These are phyloP conservation scores for Rhizophora apiculata DNA, from an alignment of 345 rosid species.

Conservation along the genomic window DNA sequence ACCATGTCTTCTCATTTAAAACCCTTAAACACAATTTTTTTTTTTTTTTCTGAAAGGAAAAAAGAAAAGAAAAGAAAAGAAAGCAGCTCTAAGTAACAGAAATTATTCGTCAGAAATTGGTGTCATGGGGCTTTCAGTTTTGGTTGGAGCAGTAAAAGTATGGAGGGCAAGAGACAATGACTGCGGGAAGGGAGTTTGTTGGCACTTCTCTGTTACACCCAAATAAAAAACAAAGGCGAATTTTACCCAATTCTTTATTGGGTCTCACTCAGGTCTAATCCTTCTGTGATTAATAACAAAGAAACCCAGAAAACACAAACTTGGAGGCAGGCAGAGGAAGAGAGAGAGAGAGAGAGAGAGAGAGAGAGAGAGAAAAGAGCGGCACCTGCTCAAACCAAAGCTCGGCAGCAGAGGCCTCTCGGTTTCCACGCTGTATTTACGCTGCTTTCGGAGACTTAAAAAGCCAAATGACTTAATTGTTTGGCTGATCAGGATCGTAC, in stretches of 20 bases:
- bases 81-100: no score
- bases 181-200: conserved; percentile 44
- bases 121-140: conserved; percentile 50
- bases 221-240: background rate
- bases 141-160: conserved; percentile 39
- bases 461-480: no score
- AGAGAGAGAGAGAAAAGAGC: conserved; percentile 9
- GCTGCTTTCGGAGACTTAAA: background rate
- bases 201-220: conserved; percentile 34
- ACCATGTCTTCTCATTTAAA: conserved; percentile 43
- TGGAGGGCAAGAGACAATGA: conserved; percentile 51
- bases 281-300: no score
- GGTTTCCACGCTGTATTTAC: conserved; percentile 34
- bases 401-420: conserved; percentile 34
- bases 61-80: no score
- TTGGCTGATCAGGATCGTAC: no score
- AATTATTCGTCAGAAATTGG: no score
- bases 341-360: background rate
- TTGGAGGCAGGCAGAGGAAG: no score
- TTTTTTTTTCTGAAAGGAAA: no score
- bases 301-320: no score
- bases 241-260: no score
- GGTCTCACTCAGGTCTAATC: no score
- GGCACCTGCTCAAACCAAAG: conserved; percentile 33
- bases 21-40: background rate